phyloP scores from a whole-genome alignment of 371 early-diverging fungal genomes.

The Rhizopus delemar region DNA sequence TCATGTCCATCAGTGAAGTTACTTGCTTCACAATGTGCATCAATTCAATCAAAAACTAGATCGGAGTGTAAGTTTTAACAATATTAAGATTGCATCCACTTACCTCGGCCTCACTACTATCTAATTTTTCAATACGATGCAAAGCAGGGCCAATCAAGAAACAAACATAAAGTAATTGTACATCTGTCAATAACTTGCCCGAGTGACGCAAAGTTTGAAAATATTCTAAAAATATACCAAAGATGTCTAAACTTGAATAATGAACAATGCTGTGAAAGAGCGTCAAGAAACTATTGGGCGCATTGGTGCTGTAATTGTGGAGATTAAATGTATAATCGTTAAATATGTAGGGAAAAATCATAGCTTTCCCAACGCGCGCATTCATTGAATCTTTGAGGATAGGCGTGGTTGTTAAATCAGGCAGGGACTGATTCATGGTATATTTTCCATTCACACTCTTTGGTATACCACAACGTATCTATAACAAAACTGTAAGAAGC shows the following conservation, averaged over 20 bases:
- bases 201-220: conserved; percentile 35
- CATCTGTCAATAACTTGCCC: conserved; percentile 62
- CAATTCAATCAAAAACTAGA: conserved; percentile 49
- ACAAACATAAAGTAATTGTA: conserved; percentile 74
- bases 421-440: conserved; percentile 39
- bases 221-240: conserved; percentile 45
- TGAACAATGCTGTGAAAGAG: conserved; percentile 65
- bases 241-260: conserved; percentile 62
- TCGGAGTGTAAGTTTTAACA: neutral
- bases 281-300: conserved; percentile 64
- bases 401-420: conserved; percentile 40
- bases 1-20: conserved; percentile 49
- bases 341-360: conserved; percentile 56
- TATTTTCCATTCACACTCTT: conserved; percentile 41
- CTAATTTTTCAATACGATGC: conserved; percentile 68
- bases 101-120: conserved; percentile 52
- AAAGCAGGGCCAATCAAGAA: conserved; percentile 73
- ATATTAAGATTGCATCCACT: neutral
- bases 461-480: conserved; percentile 54
- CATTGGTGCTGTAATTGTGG: conserved; percentile 62
- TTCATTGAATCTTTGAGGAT: conserved; percentile 41
- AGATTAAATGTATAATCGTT: conserved; percentile 64
- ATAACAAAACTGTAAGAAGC: neutral
- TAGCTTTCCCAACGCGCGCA: conserved; percentile 47
- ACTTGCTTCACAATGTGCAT: conserved; percentile 55